phyloP scores from a whole-genome alignment of 1,284 basidiomycete species.

The Leccinum fallax region DNA sequence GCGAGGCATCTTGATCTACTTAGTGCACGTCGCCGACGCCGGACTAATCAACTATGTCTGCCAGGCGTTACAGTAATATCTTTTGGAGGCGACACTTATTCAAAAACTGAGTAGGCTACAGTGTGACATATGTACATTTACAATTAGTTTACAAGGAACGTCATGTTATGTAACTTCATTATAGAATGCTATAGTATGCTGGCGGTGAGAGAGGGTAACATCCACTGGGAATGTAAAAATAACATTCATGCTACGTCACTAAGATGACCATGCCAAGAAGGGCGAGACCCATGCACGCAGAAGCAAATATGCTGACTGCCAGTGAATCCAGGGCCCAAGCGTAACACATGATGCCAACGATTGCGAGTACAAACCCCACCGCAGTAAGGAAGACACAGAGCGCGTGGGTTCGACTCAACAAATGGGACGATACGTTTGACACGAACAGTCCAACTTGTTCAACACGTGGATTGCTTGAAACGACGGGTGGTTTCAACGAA shows the following conservation, averaged over 20 bases:
- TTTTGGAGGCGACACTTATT: not conserved
- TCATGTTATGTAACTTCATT: not conserved
- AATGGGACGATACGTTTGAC: slow-evolving; percentile 40
- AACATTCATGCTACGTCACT: not conserved
- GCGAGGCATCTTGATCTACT: slow-evolving; percentile 8
- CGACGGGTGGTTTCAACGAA: slow-evolving; percentile 29
- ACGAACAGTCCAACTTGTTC: slow-evolving; percentile 45
- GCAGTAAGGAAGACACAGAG: slow-evolving; percentile 51
- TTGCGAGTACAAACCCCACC: slow-evolving; percentile 54
- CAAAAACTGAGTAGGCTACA: not conserved
- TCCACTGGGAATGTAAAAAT: not conserved
- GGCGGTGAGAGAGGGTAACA: not conserved
- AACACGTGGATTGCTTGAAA: slow-evolving; percentile 47
- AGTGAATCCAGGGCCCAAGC: slow-evolving; percentile 50
- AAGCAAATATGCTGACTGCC: slow-evolving; percentile 47
- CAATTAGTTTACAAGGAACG: not conserved
- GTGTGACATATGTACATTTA: not conserved
- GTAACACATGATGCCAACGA: slow-evolving; percentile 52
- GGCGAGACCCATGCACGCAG: slow-evolving; percentile 39
- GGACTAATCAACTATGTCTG: not conserved
- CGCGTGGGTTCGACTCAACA: slow-evolving; percentile 51
- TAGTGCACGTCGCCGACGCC: not conserved
- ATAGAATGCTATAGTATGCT: not conserved
- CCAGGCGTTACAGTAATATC: not conserved
- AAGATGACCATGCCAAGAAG: slow-evolving; percentile 17